Evolutionary conservation across 1,284 basidiomycete genomes (phyloP), one percentile per base, ranked within the genome.

Genomic region (Xerocomus amazonicus): DNA sequence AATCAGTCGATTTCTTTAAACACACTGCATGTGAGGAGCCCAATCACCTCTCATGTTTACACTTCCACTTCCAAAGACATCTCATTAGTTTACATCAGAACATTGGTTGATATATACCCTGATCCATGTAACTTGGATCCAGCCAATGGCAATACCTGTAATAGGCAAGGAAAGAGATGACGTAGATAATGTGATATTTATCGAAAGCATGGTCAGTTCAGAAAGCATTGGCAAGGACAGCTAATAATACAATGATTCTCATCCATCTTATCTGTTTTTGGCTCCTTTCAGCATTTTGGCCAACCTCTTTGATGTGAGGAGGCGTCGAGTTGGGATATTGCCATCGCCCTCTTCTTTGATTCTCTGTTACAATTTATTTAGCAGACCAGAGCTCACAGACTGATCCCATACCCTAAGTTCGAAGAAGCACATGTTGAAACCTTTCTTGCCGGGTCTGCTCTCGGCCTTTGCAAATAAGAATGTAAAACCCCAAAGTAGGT

Each of bases 341-440:
- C 32, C 13, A 33, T 54, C 49, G 8, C 51, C 65, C 2, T 52
- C 55, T 17, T 67, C 65, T 5, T 16, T 26, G 16, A 66, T 31
- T 34, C 68, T 56, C 65, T 66, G 23, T 14, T 19, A 7, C 39
- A 13, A 34, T 4, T 13, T 12, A 31, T 40, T 60, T 8, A 61
- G 49, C 8, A 13, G 10, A 2, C 12, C 6, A 4, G 7, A 9
- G 12, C n/a, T 31, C 4, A 2, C 1, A 31, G 35, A 37, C 5
- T 0, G 23, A 39, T n/a, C 35, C 16, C 56, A 43, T 46, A 69
- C 65, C 46, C 45, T 56, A 8, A 66, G 58, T 32, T 53, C 46
- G 13, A 70, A 69, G 38, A 63, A 61, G 35, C 68, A 70, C 68
- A 66, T 68, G 0, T 33, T 1, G 41, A 13, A 55, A 2, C 61